Base-by-base conservation (phyloP, 2,329 filamentous ascomycete genomes). In the Stachybotrys echinatus region DNA sequence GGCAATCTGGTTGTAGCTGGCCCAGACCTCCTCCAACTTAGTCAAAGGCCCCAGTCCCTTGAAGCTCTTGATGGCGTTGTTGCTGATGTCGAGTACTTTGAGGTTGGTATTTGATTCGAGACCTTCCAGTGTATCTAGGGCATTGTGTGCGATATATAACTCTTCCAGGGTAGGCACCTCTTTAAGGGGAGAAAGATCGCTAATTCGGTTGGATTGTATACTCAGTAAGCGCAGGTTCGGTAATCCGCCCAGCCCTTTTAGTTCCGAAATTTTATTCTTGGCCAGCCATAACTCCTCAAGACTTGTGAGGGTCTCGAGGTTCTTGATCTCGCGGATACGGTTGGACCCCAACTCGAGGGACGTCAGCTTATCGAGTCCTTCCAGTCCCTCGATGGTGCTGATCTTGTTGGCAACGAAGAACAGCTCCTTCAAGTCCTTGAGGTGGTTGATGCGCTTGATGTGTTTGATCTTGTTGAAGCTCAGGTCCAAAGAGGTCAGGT, bases 391-490 rank as follows among this genome's bases (percentile, higher is more conserved):
- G 60, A 99, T 96, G 49, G 77, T 84, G 57, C 80, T 80, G 64
- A 99, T 95, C 68, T 94, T 94, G 72, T 99, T 97, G 64, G 95
- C 89, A 46, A 97, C 90, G 59, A 99, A 88, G 67, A 88, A 99
- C 3, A 99, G 67, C 58, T 97, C 90, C 54, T 79, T 87, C 50
- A 97, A 79, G 48, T 90, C 79, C 20, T 74, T 85, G 52, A 99
- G 74, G 61, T 92, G 87, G 51, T 80, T 79, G 56, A 97, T 74
- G 61, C 92, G 84, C 70, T 95, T 96, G 74, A 99, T 95, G 70
- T 96, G 92, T 68, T 96, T 96, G 74, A 99, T 92, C 75, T 97
- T 97, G 76, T 99, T 99, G 81, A 96, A 99, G 68, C 89, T 95
- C 47, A 99, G 77, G 66, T 99, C 94, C 49, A 99, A 81, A 50